Evolutionary conservation across 495 filamentous ascomycete species (phyloP).

Genomic region (Diplogelasinospora grovesii): DNA sequence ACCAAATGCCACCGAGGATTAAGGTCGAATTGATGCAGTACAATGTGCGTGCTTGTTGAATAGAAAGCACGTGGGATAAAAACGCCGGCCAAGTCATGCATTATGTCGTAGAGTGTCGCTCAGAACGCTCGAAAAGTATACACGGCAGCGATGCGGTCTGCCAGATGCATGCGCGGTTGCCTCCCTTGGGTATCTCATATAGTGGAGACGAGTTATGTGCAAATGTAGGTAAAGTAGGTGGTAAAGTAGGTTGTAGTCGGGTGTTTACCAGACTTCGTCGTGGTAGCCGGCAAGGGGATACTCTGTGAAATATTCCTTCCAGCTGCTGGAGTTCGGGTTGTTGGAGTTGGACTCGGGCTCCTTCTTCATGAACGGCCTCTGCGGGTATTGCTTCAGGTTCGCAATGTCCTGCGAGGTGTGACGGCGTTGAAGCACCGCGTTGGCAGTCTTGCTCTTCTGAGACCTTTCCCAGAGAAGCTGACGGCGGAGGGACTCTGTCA

Average conservation of each 20-base stretch:
- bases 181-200: slow-evolving; percentile 22
- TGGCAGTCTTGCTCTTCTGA: slow-evolving; percentile 74
- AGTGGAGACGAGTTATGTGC: slow-evolving; percentile 23
- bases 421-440: slow-evolving; percentile 80
- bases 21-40: slow-evolving; percentile 20
- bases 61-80: slow-evolving; percentile 20
- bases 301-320: slow-evolving; percentile 45
- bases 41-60: slow-evolving; percentile 13
- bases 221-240: too few relatives aligned
- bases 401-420: slow-evolving; percentile 88
- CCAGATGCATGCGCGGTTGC: slow-evolving; percentile 19
- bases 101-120: slow-evolving; percentile 31
- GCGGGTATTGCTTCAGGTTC: slow-evolving; percentile 73
- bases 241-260: too few relatives aligned
- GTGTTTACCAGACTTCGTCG: slow-evolving; percentile 46
- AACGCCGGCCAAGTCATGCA: slow-evolving; percentile 40
- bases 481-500: slow-evolving; percentile 45
- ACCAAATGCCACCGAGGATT: slow-evolving; percentile 14
- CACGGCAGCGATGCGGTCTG: slow-evolving; percentile 30
- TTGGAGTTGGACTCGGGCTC: too few relatives aligned
- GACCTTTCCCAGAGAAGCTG: slow-evolving; percentile 32
- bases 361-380: slow-evolving; percentile 43
- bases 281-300: slow-evolving; percentile 45
- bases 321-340: slow-evolving; percentile 39
- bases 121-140: slow-evolving; percentile 37